A percentile compares a stretch with the other conserved stretches of the same genome.
Conservation (phyloP, 805 yeast species). For the Debaryomyces maramus region DNA sequence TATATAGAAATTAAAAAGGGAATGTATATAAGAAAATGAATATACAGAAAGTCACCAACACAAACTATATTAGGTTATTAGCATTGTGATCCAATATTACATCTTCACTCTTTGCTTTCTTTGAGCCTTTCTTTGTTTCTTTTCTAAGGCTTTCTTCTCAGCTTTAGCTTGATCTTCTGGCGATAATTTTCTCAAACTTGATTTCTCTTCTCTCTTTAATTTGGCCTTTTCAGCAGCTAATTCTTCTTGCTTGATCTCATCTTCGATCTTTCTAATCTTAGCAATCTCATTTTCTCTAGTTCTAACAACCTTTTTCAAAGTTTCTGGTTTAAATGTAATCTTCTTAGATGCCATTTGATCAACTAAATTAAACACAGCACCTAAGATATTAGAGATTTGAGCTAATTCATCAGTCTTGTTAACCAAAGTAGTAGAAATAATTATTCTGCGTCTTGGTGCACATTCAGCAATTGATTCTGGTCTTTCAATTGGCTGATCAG, state of each 20-base stretch:
- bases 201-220: conserved; percentile 63
- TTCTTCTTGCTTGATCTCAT: conserved; percentile 65
- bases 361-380: conserved; percentile 57
- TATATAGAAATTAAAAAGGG: background rate
- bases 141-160: conserved; percentile 77
- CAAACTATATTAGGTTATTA: no score
- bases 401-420: conserved; percentile 49
- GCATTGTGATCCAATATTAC: conserved; percentile 11
- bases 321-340: conserved; percentile 66
- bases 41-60: background rate
- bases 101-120: conserved; percentile 56
- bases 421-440: conserved; percentile 56
- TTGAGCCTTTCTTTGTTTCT: conserved; percentile 72
- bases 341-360: conserved; percentile 55
- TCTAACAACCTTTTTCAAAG: conserved; percentile 71
- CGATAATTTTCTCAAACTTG: conserved; percentile 53
- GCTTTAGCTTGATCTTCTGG: conserved; percentile 79
- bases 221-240: conserved; percentile 70
- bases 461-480: conserved; percentile 63
- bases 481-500: conserved; percentile 77
- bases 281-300: conserved; percentile 73
- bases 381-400: conserved; percentile 50
- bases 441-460: conserved; percentile 51
- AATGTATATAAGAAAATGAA: background rate
- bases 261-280: conserved; percentile 69